These are phyloP conservation scores for Wickerhamiella cacticola DNA, from an alignment of 805 yeast species.

Conservation along the genomic window DNA sequence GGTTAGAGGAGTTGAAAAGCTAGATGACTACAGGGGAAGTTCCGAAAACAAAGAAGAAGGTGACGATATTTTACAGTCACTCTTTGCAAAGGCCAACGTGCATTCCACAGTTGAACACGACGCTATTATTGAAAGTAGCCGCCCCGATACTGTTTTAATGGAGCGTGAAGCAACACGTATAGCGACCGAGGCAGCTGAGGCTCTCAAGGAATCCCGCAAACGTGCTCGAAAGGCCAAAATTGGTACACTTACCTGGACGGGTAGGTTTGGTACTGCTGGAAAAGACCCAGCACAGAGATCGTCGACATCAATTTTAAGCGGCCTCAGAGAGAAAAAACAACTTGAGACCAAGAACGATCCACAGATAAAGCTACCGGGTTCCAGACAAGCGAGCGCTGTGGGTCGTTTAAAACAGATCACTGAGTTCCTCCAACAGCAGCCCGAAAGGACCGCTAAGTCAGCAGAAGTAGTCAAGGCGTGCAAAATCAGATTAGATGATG, in stretches of 20 bases:
- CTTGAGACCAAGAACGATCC: constrained; percentile 22
- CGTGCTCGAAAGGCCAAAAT: constrained; percentile 38
- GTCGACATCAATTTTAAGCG: constrained; percentile 41
- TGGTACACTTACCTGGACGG: constrained; percentile 96
- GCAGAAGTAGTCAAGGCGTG: constrained; percentile 35
- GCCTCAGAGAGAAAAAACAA: constrained; percentile 36
- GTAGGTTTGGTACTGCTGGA: constrained; percentile 80
- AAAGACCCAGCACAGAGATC: constrained; percentile 6
- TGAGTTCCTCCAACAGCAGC: constrained; percentile 30
- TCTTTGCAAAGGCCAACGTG: constrained; percentile 59
- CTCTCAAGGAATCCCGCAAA: constrained; percentile 46
- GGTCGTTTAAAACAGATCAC: constrained; percentile 30
- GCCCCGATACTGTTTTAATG: constrained; percentile 42
- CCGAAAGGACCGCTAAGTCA: constrained; percentile 37
- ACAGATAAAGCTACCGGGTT: neutral
- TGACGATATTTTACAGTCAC: constrained; percentile 59
- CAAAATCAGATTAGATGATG: constrained; percentile 33
- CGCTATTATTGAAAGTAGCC: constrained; percentile 46
- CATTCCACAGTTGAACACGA: constrained; percentile 74
- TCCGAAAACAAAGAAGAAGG: constrained; percentile 16
- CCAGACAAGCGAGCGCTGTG: neutral
- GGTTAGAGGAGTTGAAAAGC: constrained; percentile 18
- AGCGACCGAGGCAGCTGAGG: constrained; percentile 50
- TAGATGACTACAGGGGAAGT: constrained; percentile 37
- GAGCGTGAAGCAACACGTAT: constrained; percentile 52